Base-by-base conservation (phyloP, 1,139 yeast species). In the Suhomyces chickasaworum region DNA sequence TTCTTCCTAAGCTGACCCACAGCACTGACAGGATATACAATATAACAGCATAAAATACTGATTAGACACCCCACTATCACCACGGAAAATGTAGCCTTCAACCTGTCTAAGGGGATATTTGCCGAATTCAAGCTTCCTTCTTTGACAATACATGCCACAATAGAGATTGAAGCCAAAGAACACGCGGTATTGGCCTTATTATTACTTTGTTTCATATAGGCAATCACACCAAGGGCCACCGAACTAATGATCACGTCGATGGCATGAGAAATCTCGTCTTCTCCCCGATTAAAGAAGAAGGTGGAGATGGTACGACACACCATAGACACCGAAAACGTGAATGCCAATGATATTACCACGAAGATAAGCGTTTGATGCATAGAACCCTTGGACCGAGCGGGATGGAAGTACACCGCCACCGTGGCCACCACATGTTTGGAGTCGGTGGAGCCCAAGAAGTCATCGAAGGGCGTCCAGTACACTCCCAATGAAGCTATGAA, bases 341-440 rank as follows among this genome's bases (percentile, higher is more conserved):
- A 87, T 1, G 69, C 47, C 16, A 88, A 64, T 0, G 91, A 75
- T 3, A 79, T 51, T 0, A 75, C 55, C 10, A 84, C 93, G 65
- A 80, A 89, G 38, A 80, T 58, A 18, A 86, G 64, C 8, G 90
- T 82, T 59, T 88, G 90, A 48, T 83, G 78, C 95, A 88, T 88
- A 20, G 89, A 81, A 0, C 96, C 96, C 47, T 81, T 79, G 1
- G 95, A 78, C 44, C 96, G 65, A 2, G 91, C 80, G 0, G 96
- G 93, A 58, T 88, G 95, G 69, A 89, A 88, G 63, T 89, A 89
- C 2, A 88, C 95, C 1, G 89, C 87, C 15, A 85, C 86, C 0
- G 96, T 89, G 20, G 95, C 89, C 7, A 86, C 83, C 56, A 87
- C 78, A 65, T 89, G 96, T 60, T 88, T 89, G 21, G 86, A 83